These are phyloP conservation scores for Aspergillus viridinutans DNA, from an alignment of 2,329 filamentous ascomycete species.

Conservation along the genomic window DNA sequence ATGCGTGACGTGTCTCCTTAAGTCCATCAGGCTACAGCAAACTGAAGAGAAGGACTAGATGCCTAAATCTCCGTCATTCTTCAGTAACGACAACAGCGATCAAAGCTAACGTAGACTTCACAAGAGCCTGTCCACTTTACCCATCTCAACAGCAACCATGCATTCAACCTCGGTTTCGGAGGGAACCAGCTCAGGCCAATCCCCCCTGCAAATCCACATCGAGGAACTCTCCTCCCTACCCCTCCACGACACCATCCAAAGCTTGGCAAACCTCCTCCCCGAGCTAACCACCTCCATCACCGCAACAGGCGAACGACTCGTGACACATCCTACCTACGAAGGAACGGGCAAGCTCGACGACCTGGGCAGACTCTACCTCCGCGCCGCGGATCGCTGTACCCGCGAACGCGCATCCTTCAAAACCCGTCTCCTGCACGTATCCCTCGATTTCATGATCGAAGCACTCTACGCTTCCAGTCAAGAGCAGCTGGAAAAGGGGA, in stretches of 20 bases:
- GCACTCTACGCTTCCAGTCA: constrained; percentile 10
- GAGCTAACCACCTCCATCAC: constrained; percentile 10
- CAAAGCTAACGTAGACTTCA: neutral
- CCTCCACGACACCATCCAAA: constrained; percentile 9
- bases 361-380: constrained; percentile 13
- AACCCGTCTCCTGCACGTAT: constrained; percentile 12
- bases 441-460: constrained; percentile 11
- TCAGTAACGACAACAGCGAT: neutral
- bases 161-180: neutral
- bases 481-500: neutral
- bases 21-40: neutral
- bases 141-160: neutral
- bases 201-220: constrained; percentile 3
- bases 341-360: constrained; percentile 13
- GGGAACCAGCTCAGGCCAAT: neutral
- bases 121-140: neutral
- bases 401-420: constrained; percentile 13
- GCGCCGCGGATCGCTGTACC: constrained; percentile 5
- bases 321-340: constrained; percentile 10
- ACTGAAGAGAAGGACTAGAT: neutral
- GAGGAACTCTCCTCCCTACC: constrained; percentile 6
- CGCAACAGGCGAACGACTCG: constrained; percentile 8
- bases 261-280: constrained; percentile 9
- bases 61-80: too few species aligned
- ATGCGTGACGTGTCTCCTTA: neutral